Conservation (phyloP, 1,284 basidiomycete species). For the Sporisorium sorghi region DNA sequence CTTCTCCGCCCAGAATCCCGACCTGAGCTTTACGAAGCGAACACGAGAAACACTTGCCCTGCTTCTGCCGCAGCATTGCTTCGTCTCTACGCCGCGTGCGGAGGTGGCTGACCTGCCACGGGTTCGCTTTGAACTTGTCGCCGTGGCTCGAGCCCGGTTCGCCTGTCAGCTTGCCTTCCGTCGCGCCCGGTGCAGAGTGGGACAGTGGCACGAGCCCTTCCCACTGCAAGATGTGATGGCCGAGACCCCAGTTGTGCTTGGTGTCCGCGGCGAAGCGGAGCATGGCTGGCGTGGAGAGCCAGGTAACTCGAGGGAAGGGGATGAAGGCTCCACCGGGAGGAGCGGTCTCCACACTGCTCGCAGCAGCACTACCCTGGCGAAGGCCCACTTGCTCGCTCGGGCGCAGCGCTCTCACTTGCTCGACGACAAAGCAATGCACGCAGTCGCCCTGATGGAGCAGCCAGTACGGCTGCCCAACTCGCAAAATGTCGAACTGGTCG, state of each 20-base stretch:
- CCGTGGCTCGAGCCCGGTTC: background rate
- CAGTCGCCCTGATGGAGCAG: constrained; percentile 50
- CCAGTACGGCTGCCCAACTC: constrained; percentile 48
- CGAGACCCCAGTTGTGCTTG: constrained; percentile 37
- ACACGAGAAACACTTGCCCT: constrained; percentile 50
- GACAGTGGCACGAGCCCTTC: constrained; percentile 10
- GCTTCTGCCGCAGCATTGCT: constrained; percentile 28
- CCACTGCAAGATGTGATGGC: constrained; percentile 39
- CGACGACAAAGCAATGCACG: constrained; percentile 40
- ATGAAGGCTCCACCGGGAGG: constrained; percentile 3
- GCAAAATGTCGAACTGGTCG: constrained; percentile 22
- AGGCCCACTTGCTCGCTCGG: constrained; percentile 26
- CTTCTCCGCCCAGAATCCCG: constrained; percentile 41
- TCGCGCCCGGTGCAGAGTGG: background rate
- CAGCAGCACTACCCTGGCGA: background rate
- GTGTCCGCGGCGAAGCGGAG: constrained; percentile 39
- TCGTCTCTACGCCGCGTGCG: constrained; percentile 31
- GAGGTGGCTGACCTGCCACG: constrained; percentile 19
- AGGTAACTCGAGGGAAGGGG: constrained; percentile 36
- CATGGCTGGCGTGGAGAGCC: constrained; percentile 43
- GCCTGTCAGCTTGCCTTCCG: background rate
- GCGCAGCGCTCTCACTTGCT: constrained; percentile 37
- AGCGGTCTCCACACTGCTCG: constrained; percentile 8
- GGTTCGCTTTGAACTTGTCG: background rate
- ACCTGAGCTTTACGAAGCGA: constrained; percentile 41